Conservation (phyloP, 2,329 filamentous ascomycete species). For the Diplodia seriata region DNA sequence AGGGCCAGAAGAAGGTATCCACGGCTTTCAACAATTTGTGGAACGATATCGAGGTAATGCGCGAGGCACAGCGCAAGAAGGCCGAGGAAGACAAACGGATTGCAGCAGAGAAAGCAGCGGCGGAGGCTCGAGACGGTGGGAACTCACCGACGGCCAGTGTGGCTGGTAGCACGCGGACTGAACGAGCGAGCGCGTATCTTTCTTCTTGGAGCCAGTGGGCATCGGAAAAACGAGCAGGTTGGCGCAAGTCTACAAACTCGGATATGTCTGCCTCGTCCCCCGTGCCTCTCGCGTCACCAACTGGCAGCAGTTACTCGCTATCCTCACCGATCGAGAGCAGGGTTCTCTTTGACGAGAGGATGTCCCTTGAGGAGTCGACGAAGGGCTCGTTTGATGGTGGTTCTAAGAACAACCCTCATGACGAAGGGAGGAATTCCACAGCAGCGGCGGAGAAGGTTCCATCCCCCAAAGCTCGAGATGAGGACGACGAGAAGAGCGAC, state of each 20-base stretch:
- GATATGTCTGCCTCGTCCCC: conserved; percentile 4
- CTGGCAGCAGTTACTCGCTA: background rate
- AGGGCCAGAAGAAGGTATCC: conserved; percentile 85
- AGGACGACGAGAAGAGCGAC: background rate
- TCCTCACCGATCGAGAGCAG: conserved; percentile 8
- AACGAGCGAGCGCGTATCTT: conserved; percentile 66
- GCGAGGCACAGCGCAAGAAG: conserved; percentile 73
- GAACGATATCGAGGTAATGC: conserved; percentile 83
- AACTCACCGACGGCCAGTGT: conserved; percentile 14
- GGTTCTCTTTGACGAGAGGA: background rate
- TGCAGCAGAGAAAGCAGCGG: conserved; percentile 33
- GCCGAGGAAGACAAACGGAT: conserved; percentile 61
- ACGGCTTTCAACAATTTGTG: conserved; percentile 88
- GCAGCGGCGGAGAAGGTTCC: background rate
- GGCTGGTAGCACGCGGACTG: background rate
- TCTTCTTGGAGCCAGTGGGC: conserved; percentile 70
- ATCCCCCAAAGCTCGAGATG: background rate
- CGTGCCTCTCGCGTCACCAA: conserved; percentile 2
- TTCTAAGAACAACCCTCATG: background rate
- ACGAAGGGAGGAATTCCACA: background rate
- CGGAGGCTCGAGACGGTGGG: conserved; percentile 22
- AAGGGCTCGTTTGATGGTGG: background rate
- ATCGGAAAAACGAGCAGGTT: conserved; percentile 70
- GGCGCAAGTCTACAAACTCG: conserved; percentile 10
- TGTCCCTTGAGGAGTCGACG: background rate